A percentile compares a stretch with the other conserved stretches of the same genome.
Conservation (phyloP, 2,329 filamentous ascomycete species). For the Fusarium staphyleae region DNA sequence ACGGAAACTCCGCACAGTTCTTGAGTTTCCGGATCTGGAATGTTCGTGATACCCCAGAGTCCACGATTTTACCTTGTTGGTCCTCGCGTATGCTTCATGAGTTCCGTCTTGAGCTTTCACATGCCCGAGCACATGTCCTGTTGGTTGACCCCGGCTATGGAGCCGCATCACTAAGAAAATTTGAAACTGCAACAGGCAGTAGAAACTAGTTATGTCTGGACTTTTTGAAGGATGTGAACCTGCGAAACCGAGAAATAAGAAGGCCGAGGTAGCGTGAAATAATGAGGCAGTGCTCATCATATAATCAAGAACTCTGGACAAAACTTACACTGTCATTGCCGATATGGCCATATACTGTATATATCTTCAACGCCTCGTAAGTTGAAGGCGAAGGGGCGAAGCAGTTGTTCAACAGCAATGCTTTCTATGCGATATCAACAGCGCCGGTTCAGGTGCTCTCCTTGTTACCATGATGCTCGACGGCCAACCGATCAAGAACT, state of each 20-base stretch:
- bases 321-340: not conserved
- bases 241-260: not conserved
- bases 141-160: constrained; percentile 8
- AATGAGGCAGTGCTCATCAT: too few relatives aligned
- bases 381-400: not conserved
- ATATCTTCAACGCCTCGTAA: not conserved
- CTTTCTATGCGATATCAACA: not conserved
- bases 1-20: not conserved
- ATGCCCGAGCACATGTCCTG: constrained; percentile 26
- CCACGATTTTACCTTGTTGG: not conserved
- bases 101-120: constrained; percentile 25
- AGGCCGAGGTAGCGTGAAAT: too few relatives aligned
- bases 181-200: constrained; percentile 30
- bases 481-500: not conserved
- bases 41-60: constrained; percentile 5
- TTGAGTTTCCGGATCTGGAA: not conserved
- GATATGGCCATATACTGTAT: too few relatives aligned
- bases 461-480: not conserved
- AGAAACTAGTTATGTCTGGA: too few relatives aligned
- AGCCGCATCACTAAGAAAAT: constrained; percentile 25
- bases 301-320: not conserved
- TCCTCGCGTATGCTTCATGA: not conserved
- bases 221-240: too few relatives aligned
- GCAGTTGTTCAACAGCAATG: not conserved
- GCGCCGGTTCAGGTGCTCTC: not conserved